A percentile compares a stretch with the other conserved stretches of the same genome.
Conservation (phyloP, 2,329 filamentous ascomycete genomes). For the Colletotrichum sp. region DNA sequence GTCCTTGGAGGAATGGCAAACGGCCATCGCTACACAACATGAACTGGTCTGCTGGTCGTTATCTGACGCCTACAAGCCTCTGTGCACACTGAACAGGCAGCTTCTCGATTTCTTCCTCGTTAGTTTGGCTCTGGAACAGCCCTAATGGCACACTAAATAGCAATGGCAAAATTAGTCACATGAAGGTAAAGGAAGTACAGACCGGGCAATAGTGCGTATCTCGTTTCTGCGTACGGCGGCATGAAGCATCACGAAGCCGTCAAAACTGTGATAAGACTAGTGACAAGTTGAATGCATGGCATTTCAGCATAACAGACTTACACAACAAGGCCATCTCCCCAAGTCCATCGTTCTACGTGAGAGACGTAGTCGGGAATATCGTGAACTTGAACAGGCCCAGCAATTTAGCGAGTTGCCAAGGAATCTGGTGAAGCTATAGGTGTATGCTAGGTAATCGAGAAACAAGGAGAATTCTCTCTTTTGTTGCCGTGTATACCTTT, state of each 20-base stretch:
- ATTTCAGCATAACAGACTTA: background rate
- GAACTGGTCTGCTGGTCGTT: background rate
- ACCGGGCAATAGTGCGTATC: background rate
- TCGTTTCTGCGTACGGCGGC: background rate
- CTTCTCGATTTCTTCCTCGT: background rate
- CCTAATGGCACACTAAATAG: background rate
- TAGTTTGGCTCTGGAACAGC: background rate
- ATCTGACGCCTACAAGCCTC: background rate
- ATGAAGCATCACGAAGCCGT: background rate
- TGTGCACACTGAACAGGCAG: background rate
- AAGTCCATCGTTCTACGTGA: background rate
- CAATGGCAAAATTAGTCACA: background rate
- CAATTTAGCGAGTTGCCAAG: background rate
- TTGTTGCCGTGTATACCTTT: background rate
- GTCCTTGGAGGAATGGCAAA: background rate
- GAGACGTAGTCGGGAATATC: background rate
- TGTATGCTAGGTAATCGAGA: background rate
- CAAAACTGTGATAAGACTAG: background rate
- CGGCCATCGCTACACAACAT: background rate
- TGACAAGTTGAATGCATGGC: background rate
- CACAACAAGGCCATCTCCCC: background rate
- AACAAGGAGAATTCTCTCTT: background rate
- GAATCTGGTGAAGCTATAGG: background rate
- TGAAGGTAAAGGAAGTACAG: background rate
- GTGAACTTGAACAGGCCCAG: background rate